Conservation (phyloP, 129 eudicot genomes). For the sunflower (Helianthus annuus) region DNA sequence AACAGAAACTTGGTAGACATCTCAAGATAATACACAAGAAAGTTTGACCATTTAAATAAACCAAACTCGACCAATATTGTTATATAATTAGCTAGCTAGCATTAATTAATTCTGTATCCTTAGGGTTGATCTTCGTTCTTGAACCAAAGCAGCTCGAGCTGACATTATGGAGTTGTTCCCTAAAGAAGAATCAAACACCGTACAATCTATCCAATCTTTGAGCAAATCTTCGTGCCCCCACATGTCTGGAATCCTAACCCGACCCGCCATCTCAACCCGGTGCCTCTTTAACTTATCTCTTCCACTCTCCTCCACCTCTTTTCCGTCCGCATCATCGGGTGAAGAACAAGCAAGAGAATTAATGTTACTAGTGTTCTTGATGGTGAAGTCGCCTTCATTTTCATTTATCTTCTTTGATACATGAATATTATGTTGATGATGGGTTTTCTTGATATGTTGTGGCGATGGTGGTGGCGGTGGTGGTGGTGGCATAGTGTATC, state of each 20-base stretch:
- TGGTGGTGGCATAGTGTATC: background rate
- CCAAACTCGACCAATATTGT: background rate
- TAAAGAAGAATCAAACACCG: constrained; percentile 61
- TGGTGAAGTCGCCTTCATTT: background rate
- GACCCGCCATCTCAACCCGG: constrained; percentile 76
- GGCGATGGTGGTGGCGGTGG: constrained; percentile 11
- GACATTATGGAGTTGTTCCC: constrained; percentile 49
- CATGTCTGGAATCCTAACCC: constrained; percentile 84
- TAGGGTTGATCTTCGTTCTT: constrained; percentile 54
- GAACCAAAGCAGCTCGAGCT: constrained; percentile 71
- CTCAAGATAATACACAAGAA: constrained; percentile 11
- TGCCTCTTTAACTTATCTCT: constrained; percentile 82
- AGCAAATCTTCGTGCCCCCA: constrained; percentile 87
- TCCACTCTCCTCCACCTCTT: constrained; percentile 42
- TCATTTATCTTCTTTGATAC: background rate
- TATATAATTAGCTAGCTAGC: constrained; percentile 18
- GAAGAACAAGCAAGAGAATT: constrained; percentile 16
- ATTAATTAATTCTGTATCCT: constrained; percentile 28
- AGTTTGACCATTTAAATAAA: background rate
- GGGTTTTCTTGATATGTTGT: constrained; percentile 7
- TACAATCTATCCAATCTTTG: constrained; percentile 81
- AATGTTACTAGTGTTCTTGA: background rate
- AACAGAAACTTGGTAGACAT: background rate
- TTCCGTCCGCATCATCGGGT: background rate
- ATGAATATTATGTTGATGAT: background rate